These are phyloP conservation scores for Colletotrichum sp. DNA, from an alignment of 2,329 filamentous ascomycete species.

Conservation along the genomic window DNA sequence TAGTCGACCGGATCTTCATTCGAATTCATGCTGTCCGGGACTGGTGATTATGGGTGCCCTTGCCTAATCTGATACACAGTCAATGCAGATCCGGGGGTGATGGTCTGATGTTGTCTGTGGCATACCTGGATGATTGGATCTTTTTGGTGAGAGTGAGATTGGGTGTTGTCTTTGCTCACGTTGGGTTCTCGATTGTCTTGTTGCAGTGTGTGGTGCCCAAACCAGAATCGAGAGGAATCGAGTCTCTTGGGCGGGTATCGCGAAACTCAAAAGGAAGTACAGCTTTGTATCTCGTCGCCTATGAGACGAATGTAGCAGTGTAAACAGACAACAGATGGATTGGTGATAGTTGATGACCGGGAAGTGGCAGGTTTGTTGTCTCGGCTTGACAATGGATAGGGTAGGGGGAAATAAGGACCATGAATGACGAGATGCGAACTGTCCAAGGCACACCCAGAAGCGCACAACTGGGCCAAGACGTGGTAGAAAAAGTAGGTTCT, in stretches of 20 bases:
- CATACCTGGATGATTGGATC: not conserved
- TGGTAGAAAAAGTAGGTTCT: slow-evolving; percentile 10
- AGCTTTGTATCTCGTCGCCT: slow-evolving; percentile 19
- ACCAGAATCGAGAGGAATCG: slow-evolving; percentile 3
- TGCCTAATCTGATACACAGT: slow-evolving; percentile 9
- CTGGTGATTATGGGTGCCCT: slow-evolving; percentile 10
- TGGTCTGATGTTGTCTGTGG: not conserved
- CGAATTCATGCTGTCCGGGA: slow-evolving; percentile 46
- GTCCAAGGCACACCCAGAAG: slow-evolving; percentile 1
- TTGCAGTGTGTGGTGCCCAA: slow-evolving; percentile 16
- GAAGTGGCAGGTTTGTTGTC: slow-evolving; percentile 15
- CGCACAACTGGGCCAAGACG: slow-evolving; percentile 1
- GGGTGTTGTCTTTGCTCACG: not conserved
- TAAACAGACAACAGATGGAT: slow-evolving; percentile 10
- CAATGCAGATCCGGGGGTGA: slow-evolving; percentile 8
- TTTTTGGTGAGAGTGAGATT: not conserved
- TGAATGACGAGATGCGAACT: slow-evolving; percentile 4
- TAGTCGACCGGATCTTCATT: slow-evolving; percentile 36
- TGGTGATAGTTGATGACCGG: not conserved
- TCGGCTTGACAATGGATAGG: slow-evolving; percentile 6
- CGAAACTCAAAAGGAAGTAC: slow-evolving; percentile 16
- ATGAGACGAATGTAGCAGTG: slow-evolving; percentile 8
- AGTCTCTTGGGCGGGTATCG: slow-evolving; percentile 22
- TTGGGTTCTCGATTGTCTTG: not conserved
- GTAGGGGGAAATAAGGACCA: slow-evolving; percentile 6